Base-by-base conservation (phyloP, 2,329 filamentous ascomycete species). In the Calonectria pseudoreteaudii region DNA sequence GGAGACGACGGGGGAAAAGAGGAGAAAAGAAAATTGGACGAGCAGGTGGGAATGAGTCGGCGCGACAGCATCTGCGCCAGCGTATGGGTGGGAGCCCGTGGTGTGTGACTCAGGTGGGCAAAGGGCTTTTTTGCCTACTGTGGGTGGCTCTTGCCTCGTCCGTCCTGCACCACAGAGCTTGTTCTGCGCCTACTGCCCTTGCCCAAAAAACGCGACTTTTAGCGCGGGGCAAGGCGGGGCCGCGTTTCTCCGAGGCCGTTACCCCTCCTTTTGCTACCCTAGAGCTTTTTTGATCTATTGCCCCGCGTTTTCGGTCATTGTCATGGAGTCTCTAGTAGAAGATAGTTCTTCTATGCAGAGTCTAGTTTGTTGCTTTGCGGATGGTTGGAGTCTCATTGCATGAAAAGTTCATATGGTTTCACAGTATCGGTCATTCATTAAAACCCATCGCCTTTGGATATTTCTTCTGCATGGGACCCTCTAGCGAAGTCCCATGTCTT, bases 81-180 rank as follows among this genome's bases (percentile, higher is more conserved):
- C 72, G 75, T 77, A 68, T 73, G 74, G 77, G 72, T 79, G 74
- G 49, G 52, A 66, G 69, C 44, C 58, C 36, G 58, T 52, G 66
- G 67, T 69, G 74, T 79, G 78, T 81, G 79, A 80, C 76, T 81
- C 79, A 81, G 79, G 78, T 80, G 79, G 79, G 79, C 78, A 78
- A 80, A 80, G 75, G 77, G 76, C 75, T 80, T 78, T 76, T 70
- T 60, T 66, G 66, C 2, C 58, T 69, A 58, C 70, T 66, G 66
- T 72, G 66, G 53, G 70, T 68, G 65, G 66, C 65, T 72, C 65
- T 65, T 50, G 53, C 53, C 65, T 67, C 47, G 53, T 64, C 23
- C 67, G 64, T 60, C 49, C 65, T 62, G 66, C 70, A 68, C 34
- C 65, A 58, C 56, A 68, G 65, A 72, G 65, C 70, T 72, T 72